Conservation (phyloP, 2,329 filamentous ascomycete species). For the Curvularia lunata region DNA sequence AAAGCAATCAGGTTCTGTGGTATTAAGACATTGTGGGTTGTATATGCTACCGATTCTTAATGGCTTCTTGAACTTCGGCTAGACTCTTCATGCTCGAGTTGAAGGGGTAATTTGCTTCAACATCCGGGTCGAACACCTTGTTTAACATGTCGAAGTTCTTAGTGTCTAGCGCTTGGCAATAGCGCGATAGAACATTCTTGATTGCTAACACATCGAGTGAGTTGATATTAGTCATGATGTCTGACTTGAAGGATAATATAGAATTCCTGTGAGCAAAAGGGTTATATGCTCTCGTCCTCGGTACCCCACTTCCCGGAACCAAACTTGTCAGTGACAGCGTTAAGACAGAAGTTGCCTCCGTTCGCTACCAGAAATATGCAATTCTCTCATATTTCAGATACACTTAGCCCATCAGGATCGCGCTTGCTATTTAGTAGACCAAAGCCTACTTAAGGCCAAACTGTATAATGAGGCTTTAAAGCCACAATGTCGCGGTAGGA, state of each 20-base stretch:
- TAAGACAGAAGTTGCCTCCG: neutral
- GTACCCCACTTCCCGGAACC: slow-evolving; percentile 16
- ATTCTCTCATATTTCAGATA: neutral
- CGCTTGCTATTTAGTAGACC: neutral
- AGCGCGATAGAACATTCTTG: slow-evolving; percentile 51
- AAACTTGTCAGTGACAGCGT: slow-evolving; percentile 1
- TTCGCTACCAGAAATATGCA: neutral
- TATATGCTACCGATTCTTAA: slow-evolving; percentile 40
- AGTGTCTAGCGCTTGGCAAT: slow-evolving; percentile 54
- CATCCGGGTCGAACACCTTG: slow-evolving; percentile 51
- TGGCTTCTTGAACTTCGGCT: slow-evolving; percentile 41
- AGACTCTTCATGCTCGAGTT: slow-evolving; percentile 44
- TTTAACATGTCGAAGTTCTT: slow-evolving; percentile 50
- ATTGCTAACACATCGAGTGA: slow-evolving; percentile 47
- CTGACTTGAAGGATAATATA: neutral
- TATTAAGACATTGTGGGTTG: neutral
- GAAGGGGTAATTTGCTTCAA: slow-evolving; percentile 52
- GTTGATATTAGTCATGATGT: slow-evolving; percentile 26
- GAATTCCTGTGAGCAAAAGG: neutral
- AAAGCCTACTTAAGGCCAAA: neutral
- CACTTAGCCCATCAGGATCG: neutral
- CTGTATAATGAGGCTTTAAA: neutral
- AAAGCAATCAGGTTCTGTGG: neutral
- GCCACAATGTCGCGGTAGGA: no score
- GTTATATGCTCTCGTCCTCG: slow-evolving; percentile 14